Conservation (phyloP, 106 monocot species). For the Triglochin maritima region DNA sequence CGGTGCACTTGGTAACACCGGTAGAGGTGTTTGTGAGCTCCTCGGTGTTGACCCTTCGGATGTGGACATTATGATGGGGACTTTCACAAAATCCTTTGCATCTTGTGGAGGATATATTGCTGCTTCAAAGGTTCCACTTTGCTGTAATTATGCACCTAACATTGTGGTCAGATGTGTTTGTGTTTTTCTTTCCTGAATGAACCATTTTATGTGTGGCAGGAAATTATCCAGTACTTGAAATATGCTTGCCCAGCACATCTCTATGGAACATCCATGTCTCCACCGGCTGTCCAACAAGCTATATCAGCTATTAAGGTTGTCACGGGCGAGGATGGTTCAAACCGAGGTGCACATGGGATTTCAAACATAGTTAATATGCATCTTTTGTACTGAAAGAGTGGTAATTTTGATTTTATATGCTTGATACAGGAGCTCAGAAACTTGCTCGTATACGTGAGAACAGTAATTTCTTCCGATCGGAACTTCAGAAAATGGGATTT, state of each 20-base stretch:
- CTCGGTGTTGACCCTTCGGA: constrained; percentile 25
- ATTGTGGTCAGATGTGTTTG: no score
- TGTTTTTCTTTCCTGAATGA: background rate
- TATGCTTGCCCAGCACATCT: constrained; percentile 22
- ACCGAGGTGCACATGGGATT: constrained; percentile 12
- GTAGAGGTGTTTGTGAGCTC: constrained; percentile 29
- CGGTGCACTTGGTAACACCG: constrained; percentile 23
- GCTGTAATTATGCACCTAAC: no score
- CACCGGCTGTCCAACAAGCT: constrained; percentile 24
- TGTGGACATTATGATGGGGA: constrained; percentile 31
- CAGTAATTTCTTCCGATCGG: constrained; percentile 26
- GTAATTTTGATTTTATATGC: background rate
- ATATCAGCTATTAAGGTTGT: constrained; percentile 24
- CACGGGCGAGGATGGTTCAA: constrained; percentile 22
- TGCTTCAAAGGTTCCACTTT: constrained; percentile 20
- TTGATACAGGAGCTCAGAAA: constrained; percentile 18
- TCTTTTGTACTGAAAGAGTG: background rate
- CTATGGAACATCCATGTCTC: constrained; percentile 27
- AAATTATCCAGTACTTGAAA: constrained; percentile 22
- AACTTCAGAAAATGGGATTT: constrained; percentile 25
- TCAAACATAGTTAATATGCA: background rate
- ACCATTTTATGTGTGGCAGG: background rate
- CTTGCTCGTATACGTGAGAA: constrained; percentile 20
- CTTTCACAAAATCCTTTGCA: constrained; percentile 27
- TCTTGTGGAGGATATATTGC: constrained; percentile 32